Base-by-base conservation (phyloP, 768 basidiomycete genomes). In the Phlegmacium glaucopus region DNA sequence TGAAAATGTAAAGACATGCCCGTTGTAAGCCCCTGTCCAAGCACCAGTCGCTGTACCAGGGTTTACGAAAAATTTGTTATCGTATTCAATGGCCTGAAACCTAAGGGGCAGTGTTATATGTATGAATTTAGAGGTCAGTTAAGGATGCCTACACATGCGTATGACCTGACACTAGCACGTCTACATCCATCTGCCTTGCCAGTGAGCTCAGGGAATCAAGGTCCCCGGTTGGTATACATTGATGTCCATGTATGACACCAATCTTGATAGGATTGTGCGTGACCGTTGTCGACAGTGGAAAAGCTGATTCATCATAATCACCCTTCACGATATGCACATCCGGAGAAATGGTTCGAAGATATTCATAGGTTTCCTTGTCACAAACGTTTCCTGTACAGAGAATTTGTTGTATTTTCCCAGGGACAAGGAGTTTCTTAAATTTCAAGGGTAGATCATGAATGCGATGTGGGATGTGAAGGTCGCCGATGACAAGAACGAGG, bases 381-480 rank as follows among this genome's bases (percentile, higher is more conserved):
- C 92, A 94, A 17, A 97, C 87, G 63, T 98, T 98, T 39, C 96
- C 96, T 0, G 95, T 98, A 65, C 93, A 96, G 18, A 98, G 75
- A 49, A 98, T 96, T 66, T 98, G 95, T 52, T 94, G 91, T 38
- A 99, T 98, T 68, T 99, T 99, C 16, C 96, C 96, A 15, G 90
- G 90, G 5, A 91, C 85, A 44, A 99, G 76, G 1, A 98, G 84
- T 61, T 97, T 96, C 73, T 95, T 94, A 72, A 99, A 99, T 70
- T 97, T 97, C 11, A 83, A 74, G 0, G 96, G 94, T 8, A 99
- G 79, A 61, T 96, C 96, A 63, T 96, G 91, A 8, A 72, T 75
- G 37, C 90, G 73, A 64, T 91, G 87, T 1, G 96, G 96, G 61
- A 97, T 98, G 66, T 97, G 94, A 16, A 98, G 80, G 74, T 99